These are phyloP conservation scores for Nothophytophthora sp. DNA, from an alignment of 352 stramenopile species.

Conservation along the genomic window DNA sequence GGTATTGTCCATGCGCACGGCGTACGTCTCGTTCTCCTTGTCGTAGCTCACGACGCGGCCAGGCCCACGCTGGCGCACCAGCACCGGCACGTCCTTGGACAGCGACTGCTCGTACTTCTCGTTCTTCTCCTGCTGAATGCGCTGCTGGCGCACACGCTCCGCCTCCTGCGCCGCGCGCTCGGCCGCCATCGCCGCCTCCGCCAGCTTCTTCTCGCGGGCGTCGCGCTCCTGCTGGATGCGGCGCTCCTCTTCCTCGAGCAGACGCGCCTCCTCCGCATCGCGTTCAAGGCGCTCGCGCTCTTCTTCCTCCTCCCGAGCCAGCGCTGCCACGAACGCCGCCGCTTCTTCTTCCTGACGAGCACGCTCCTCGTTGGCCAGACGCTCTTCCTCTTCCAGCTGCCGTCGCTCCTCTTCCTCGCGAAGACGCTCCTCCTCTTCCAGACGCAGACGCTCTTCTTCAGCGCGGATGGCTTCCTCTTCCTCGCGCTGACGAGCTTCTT, in stretches of 20 bases:
- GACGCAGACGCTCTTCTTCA: slow-evolving; percentile 25
- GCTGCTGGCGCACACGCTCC: slow-evolving; percentile 47
- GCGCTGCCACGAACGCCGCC: background rate
- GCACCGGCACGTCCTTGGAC: slow-evolving; percentile 85
- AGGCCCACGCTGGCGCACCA: slow-evolving; percentile 71
- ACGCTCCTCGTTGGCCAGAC: slow-evolving; percentile 6
- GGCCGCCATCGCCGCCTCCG: slow-evolving; percentile 41
- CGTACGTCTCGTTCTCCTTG: slow-evolving; percentile 78
- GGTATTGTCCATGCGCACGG: slow-evolving; percentile 61
- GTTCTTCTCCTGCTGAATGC: slow-evolving; percentile 64
- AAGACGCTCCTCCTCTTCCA: slow-evolving; percentile 30
- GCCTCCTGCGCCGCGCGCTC: slow-evolving; percentile 44
- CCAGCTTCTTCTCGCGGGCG: slow-evolving; percentile 43
- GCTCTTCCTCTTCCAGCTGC: slow-evolving; percentile 12
- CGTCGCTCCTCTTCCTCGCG: slow-evolving; percentile 23
- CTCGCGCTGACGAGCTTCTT: slow-evolving; percentile 17
- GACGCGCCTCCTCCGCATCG: slow-evolving; percentile 29
- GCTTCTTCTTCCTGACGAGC: slow-evolving; percentile 28
- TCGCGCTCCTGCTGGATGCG: slow-evolving; percentile 19
- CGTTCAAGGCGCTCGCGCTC: slow-evolving; percentile 31
- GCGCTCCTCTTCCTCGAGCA: slow-evolving; percentile 14
- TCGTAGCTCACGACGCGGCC: slow-evolving; percentile 81
- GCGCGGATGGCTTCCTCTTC: slow-evolving; percentile 20
- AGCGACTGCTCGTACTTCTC: slow-evolving; percentile 88
- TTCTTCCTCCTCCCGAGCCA: slow-evolving; percentile 28